These are phyloP conservation scores for Aspergillus carbonarius DNA, from an alignment of 2,329 filamentous ascomycete species.

Conservation along the genomic window DNA sequence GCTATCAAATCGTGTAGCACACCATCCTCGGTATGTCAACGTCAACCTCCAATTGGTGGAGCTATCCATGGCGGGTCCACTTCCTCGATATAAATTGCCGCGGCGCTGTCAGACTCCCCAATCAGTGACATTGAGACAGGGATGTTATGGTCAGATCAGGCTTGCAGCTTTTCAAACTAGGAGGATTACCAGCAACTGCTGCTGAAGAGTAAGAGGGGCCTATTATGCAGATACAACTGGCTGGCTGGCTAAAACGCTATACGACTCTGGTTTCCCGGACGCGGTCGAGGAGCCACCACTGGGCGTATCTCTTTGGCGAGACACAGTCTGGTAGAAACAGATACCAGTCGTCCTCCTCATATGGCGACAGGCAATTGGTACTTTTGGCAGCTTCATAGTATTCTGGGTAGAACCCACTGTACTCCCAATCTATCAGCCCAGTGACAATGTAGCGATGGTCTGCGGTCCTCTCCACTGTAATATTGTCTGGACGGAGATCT, in stretches of 20 bases:
- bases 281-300: slow-evolving; percentile 27
- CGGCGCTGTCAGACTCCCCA: too few relatives aligned
- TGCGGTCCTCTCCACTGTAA: slow-evolving; percentile 18
- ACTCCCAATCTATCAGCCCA: slow-evolving; percentile 29
- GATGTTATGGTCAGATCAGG: too few relatives aligned
- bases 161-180: too few relatives aligned
- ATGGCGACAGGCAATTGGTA: slow-evolving; percentile 21
- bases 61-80: too few relatives aligned
- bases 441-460: slow-evolving; percentile 20
- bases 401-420: slow-evolving; percentile 29
- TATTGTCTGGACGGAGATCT: slow-evolving; percentile 28
- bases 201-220: too few relatives aligned
- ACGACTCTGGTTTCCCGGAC: slow-evolving; percentile 21
- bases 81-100: too few relatives aligned
- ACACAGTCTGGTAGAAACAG: slow-evolving; percentile 24
- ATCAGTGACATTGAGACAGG: too few relatives aligned
- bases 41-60: too few relatives aligned
- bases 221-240: too few relatives aligned
- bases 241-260: not conserved
- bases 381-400: slow-evolving; percentile 26
- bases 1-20: too few relatives aligned
- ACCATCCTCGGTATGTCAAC: too few relatives aligned
- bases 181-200: too few relatives aligned
- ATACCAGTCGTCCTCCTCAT: slow-evolving; percentile 26
- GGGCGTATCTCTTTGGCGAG: slow-evolving; percentile 21